Conservation (phyloP, 2,329 filamentous ascomycete genomes). For the Pseudohalonectria lignicola region DNA sequence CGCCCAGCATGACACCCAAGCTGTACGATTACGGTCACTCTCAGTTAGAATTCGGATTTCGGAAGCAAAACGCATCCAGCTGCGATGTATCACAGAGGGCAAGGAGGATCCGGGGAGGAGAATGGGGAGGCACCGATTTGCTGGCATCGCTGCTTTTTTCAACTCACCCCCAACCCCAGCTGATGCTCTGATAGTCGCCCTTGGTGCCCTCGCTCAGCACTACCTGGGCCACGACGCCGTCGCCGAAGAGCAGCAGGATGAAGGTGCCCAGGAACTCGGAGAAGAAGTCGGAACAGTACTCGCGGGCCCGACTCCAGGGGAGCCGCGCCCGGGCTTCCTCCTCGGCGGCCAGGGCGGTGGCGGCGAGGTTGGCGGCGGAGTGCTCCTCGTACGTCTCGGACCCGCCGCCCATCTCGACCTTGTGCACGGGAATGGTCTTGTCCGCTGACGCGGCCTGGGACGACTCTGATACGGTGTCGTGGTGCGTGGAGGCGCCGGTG, state of each 20-base stretch:
- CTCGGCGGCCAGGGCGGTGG: neutral
- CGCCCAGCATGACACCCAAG: conserved; percentile 57
- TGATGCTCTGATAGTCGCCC: conserved; percentile 37
- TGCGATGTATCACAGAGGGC: too few relatives aligned
- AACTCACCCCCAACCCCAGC: conserved; percentile 37
- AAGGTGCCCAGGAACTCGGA: conserved; percentile 61
- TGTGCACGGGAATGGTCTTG: neutral
- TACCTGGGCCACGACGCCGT: conserved; percentile 62
- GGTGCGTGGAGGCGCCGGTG: too few relatives aligned
- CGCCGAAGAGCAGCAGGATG: conserved; percentile 57
- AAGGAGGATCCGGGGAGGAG: too few relatives aligned
- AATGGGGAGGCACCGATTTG: too few relatives aligned
- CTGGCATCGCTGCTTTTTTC: neutral
- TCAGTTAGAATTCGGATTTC: too few relatives aligned
- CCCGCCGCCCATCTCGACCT: neutral
- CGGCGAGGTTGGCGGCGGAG: neutral
- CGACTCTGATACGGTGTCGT: too few relatives aligned
- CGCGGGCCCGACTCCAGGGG: conserved; percentile 41
- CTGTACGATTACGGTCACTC: conserved; percentile 15
- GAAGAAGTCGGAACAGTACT: conserved; percentile 43
- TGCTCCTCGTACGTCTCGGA: neutral
- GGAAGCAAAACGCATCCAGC: too few relatives aligned
- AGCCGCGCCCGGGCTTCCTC: conserved; percentile 2
- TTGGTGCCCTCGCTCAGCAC: conserved; percentile 39
- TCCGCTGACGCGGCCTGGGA: too few relatives aligned